Evolutionary conservation across 1,139 yeast species (phyloP).

Genomic region (Saccharomyces hybrid): DNA sequence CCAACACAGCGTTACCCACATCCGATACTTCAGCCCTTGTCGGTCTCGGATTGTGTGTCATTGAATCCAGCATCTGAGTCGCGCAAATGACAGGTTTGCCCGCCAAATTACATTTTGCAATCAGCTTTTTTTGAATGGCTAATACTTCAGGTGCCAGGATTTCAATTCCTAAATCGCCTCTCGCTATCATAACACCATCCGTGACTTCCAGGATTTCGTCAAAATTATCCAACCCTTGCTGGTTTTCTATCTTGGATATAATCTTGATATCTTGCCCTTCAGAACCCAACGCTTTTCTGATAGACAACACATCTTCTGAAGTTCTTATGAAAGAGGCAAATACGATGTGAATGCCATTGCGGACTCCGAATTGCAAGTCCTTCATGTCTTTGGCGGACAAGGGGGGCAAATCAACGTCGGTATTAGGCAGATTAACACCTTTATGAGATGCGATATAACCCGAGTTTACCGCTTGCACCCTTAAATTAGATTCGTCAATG

Average conservation of each 20-base stretch:
- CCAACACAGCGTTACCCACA: conserved; percentile 97
- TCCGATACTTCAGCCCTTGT: conserved; percentile 99
- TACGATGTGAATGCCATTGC: conserved; percentile 94
- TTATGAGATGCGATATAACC: conserved; percentile 95
- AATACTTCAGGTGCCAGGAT: conserved; percentile 98
- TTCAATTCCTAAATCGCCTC: conserved; percentile 99
- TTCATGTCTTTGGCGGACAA: conserved; percentile 90
- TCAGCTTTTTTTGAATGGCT: conserved; percentile 96
- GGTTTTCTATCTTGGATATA: conserved; percentile 95
- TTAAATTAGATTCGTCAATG: conserved; percentile 68
- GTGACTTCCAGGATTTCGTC: conserved; percentile 90
- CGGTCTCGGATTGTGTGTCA: conserved; percentile 99
- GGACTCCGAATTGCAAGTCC: conserved; percentile 90
- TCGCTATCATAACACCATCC: conserved; percentile 99
- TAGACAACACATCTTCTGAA: conserved; percentile 79
- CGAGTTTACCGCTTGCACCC: conserved; percentile 82
- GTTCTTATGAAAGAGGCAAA: conserved; percentile 98
- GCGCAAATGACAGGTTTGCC: conserved; percentile 99
- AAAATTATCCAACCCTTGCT: conserved; percentile 99
- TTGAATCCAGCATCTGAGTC: conserved; percentile 98
- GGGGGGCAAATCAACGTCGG: conserved; percentile 98
- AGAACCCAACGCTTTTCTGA: conserved; percentile 91
- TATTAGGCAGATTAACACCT: conserved; percentile 98
- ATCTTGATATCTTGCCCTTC: conserved; percentile 94
- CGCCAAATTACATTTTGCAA: conserved; percentile 97